Conservation (phyloP, 202 grass and related monocot genomes). For the Schoenoplectus triqueter region DNA sequence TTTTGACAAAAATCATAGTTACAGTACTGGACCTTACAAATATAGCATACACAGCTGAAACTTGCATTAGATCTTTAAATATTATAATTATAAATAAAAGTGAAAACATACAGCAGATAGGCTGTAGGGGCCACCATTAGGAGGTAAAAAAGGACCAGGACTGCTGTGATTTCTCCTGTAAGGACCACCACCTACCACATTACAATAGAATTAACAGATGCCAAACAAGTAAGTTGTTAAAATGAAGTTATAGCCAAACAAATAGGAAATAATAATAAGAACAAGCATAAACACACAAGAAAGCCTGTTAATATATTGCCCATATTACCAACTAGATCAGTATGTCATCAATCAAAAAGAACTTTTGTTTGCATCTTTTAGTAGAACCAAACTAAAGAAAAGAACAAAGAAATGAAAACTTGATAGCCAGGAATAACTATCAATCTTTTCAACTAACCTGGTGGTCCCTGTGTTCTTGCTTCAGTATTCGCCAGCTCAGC, state of each 20-base stretch:
- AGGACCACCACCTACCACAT: slow-evolving; percentile 32
- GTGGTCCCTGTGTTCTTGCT: slow-evolving; percentile 62
- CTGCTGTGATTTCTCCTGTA: slow-evolving; percentile 19
- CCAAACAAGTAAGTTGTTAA: slow-evolving; percentile 20
- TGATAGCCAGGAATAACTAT: not conserved
- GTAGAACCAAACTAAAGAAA: not conserved
- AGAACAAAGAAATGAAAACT: not conserved
- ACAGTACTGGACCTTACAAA: not conserved
- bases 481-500: slow-evolving; percentile 64
- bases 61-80: not conserved
- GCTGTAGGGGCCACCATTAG: slow-evolving; percentile 27
- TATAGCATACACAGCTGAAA: not conserved
- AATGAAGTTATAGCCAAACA: slow-evolving; percentile 5
- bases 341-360: slow-evolving; percentile 18
- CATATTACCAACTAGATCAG: slow-evolving; percentile 15
- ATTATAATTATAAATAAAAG: slow-evolving; percentile 9
- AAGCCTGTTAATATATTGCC: not conserved
- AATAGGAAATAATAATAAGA: not conserved
- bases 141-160: slow-evolving; percentile 20
- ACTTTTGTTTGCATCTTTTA: not conserved
- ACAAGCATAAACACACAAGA: not conserved
- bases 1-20: not conserved
- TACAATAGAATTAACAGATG: slow-evolving; percentile 33
- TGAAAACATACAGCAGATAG: not conserved
- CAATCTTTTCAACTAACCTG: slow-evolving; percentile 38